Evolutionary conservation across 805 yeast genomes (phyloP).

Genomic region (Metschnikowia noctiluminum): DNA sequence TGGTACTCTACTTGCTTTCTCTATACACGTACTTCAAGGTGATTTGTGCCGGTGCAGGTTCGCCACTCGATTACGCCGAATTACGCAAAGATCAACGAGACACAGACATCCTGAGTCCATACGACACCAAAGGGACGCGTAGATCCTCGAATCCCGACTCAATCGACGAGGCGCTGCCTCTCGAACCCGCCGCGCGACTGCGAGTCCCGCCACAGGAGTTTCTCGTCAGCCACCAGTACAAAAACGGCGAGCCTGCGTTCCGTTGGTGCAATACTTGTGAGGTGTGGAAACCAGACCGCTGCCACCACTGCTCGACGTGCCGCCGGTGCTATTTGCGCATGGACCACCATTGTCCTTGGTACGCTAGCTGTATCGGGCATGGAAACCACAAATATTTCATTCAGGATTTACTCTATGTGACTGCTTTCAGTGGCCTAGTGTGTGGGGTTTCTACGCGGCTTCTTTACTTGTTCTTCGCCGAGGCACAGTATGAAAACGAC

Average conservation of each 20-base stretch:
- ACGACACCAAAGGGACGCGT: slow-evolving; percentile 1
- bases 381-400: slow-evolving; percentile 75
- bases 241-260: slow-evolving; percentile 51
- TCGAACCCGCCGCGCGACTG: neutral
- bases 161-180: neutral
- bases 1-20: slow-evolving; percentile 32
- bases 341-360: slow-evolving; percentile 86
- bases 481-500: slow-evolving; percentile 31
- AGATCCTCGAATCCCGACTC: neutral
- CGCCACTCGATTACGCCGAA: slow-evolving; percentile 55
- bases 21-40: slow-evolving; percentile 53
- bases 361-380: slow-evolving; percentile 82
- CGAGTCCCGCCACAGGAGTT: slow-evolving; percentile 31
- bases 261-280: slow-evolving; percentile 54
- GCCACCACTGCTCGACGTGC: slow-evolving; percentile 56
- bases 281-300: slow-evolving; percentile 59
- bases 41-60: slow-evolving; percentile 58
- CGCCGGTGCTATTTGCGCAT: slow-evolving; percentile 45
- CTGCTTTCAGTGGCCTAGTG: slow-evolving; percentile 45
- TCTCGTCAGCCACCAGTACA: slow-evolving; percentile 38
- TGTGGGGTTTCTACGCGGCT: slow-evolving; percentile 38
- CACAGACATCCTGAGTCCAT: slow-evolving; percentile 17
- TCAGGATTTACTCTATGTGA: slow-evolving; percentile 61
- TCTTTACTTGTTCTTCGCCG: slow-evolving; percentile 47
- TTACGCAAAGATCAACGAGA: slow-evolving; percentile 27